These are phyloP conservation scores for Polytrichum commune DNA, from an alignment of 225 moss, liverwort and hornwort species.

Conservation along the genomic window DNA sequence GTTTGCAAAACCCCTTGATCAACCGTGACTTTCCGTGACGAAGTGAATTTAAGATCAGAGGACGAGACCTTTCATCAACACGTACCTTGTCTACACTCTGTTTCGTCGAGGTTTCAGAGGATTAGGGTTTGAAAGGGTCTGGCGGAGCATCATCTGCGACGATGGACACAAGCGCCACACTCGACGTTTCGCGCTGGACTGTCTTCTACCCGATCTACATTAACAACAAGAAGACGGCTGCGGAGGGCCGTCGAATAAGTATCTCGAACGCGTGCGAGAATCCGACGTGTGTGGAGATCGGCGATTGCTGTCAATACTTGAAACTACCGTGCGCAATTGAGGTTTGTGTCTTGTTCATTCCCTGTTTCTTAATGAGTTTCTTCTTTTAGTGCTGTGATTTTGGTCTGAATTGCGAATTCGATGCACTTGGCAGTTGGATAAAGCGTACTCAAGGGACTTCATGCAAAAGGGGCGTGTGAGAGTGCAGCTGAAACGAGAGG, in stretches of 20 bases:
- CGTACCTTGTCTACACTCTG: no score
- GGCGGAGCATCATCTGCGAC: neutral
- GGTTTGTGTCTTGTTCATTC: conserved; percentile 18
- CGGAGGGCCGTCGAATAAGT: conserved; percentile 80
- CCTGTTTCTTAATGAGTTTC: neutral
- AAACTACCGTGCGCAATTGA: conserved; percentile 64
- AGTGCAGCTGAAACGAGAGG: conserved; percentile 79
- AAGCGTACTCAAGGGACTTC: conserved; percentile 88
- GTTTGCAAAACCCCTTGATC: no score
- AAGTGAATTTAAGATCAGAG: no score
- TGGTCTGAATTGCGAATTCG: neutral
- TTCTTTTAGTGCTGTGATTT: neutral
- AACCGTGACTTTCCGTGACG: no score
- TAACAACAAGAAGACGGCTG: conserved; percentile 80
- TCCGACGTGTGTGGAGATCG: conserved; percentile 65
- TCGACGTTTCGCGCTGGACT: conserved; percentile 60
- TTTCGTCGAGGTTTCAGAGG: neutral
- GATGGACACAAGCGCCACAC: conserved; percentile 30
- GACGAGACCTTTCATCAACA: no score
- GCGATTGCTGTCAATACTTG: conserved; percentile 74
- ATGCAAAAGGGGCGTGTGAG: conserved; percentile 86
- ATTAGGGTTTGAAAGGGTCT: neutral
- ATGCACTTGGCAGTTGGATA: conserved; percentile 40
- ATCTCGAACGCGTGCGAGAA: conserved; percentile 63
- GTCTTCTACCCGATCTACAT: conserved; percentile 89